Base-by-base conservation (phyloP, 331 rosid species). In the Malus hybrid region DNA sequence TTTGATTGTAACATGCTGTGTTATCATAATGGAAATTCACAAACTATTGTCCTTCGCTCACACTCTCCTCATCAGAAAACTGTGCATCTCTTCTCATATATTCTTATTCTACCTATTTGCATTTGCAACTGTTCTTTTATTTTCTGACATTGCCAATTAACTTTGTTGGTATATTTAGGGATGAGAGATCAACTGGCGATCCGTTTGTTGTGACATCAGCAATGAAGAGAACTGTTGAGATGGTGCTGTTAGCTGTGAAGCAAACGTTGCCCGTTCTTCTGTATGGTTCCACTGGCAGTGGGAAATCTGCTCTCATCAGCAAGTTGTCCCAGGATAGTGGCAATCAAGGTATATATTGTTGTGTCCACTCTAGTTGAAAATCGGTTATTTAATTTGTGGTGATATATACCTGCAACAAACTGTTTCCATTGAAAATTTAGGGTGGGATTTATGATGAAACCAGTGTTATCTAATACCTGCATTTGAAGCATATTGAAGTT, bases 241-340 rank as follows among this genome's bases (percentile, higher is more conserved):
- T 90, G 88, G 86, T 90, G 63, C 70, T 84, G 29, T 80, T 90
- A 76, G 95, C 99, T 16, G 77, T 89, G 30, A 84, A 80, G 84
- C 95, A 90, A 87, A 91, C 82, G 92, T 91, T 96, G 93, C 96
- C 96, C 18, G 91, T 92, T 75, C 97, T 94, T 78, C 44, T 94
- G 57, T 92, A 79, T 82, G 99, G 99, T 46, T 89, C 93, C 63
- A 81, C 92, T 34, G 99, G 99, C 55, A 76, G 93, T 63, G 99
- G 99, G 71, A 94, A 94, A 80, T 90, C 99, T 64, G 86, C 90
- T 82, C 97, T 91, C 73, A 82, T 91, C 72, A 74, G 87, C 79
- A 94, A 90, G 84, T 87, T 91, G 77, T 89, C 97, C 48, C 71
- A 70, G 57, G 88, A 90, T 71, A 82, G 90, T 73, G 84, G 84